A percentile compares a stretch with the other conserved stretches of the same genome.
These are phyloP conservation scores for Hydrangea macrophylla DNA, from an alignment of 148 eudicot genomes.

Conservation along the genomic window DNA sequence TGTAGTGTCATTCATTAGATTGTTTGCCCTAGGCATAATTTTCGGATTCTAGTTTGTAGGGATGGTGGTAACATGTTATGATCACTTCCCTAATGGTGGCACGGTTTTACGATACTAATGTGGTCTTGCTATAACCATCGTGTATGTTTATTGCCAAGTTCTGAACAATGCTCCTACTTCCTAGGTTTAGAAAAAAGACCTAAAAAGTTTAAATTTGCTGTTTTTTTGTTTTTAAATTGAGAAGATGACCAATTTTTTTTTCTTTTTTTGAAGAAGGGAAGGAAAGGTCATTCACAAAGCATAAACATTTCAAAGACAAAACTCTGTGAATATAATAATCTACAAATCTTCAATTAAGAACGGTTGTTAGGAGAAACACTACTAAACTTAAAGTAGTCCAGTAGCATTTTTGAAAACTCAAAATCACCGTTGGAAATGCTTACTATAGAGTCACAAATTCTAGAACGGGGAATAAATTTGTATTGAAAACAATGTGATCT, in stretches of 20 bases:
- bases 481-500: conserved; percentile 9
- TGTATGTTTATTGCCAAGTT: no score
- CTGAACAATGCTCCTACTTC: no score
- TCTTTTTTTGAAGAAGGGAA: conserved; percentile 6
- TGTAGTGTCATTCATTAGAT: no score
- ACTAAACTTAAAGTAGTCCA: no score
- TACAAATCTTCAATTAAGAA: conserved; percentile 6
- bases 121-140: conserved; percentile 6
- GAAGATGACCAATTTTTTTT: conserved; percentile 15
- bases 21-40: no score
- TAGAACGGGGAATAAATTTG: conserved; percentile 5
- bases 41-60: no score
- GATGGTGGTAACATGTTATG: conserved; percentile 6
- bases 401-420: no score
- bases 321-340: conserved; percentile 10
- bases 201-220: no score
- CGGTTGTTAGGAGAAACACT: no score
- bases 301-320: conserved; percentile 13
- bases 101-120: neutral
- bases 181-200: no score
- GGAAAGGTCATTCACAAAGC: conserved; percentile 20
- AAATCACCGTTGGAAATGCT: no score
- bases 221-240: conserved; percentile 12
- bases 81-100: conserved; percentile 1
- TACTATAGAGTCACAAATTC: no score